phyloP scores from a whole-genome alignment of 495 filamentous ascomycete species.

The Cercophora samala region DNA sequence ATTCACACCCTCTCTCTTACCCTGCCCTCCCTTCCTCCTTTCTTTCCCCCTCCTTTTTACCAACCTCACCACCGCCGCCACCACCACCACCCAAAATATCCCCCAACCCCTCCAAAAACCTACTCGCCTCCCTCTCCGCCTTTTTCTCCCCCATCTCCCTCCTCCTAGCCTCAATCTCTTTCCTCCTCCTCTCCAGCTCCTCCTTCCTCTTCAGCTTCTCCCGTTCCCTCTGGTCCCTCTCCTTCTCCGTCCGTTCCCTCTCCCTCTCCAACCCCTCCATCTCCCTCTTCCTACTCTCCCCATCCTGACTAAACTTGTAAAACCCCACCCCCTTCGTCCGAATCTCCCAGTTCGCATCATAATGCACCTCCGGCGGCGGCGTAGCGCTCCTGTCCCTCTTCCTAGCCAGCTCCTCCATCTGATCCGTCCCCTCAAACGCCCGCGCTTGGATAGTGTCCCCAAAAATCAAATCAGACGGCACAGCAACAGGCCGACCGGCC shows the following conservation, averaged over 20 bases:
- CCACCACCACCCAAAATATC: conserved; percentile 15
- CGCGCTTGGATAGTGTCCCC: conserved; percentile 76
- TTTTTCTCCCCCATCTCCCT: conserved; percentile 54
- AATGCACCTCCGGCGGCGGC: conserved; percentile 75
- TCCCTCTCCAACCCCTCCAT: conserved; percentile 70
- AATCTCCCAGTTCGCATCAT: conserved; percentile 78
- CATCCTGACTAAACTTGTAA: conserved; percentile 76
- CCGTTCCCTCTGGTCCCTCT: conserved; percentile 53
- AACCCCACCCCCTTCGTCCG: conserved; percentile 87
- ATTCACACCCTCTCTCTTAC: too few relatives aligned
- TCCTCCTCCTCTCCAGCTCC: conserved; percentile 54
- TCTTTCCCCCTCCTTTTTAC: not conserved
- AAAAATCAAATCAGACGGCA: conserved; percentile 70
- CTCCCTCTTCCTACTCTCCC: conserved; percentile 60
- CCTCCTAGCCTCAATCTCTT: conserved; percentile 51
- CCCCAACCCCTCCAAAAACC: conserved; percentile 60
- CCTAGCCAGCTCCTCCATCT: conserved; percentile 68
- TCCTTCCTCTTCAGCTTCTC: conserved; percentile 37
- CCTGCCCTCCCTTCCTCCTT: too few relatives aligned
- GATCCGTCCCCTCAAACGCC: conserved; percentile 72
- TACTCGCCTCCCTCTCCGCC: conserved; percentile 66
- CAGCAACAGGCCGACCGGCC: conserved; percentile 50
- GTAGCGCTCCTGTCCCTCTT: conserved; percentile 72
- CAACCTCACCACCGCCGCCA: not conserved
- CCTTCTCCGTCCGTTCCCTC: conserved; percentile 64